A percentile compares a stretch with the other conserved stretches of the same genome.
Evolutionary conservation across 768 basidiomycete genomes (phyloP).

Genomic region (Kwoniella dendrophila): DNA sequence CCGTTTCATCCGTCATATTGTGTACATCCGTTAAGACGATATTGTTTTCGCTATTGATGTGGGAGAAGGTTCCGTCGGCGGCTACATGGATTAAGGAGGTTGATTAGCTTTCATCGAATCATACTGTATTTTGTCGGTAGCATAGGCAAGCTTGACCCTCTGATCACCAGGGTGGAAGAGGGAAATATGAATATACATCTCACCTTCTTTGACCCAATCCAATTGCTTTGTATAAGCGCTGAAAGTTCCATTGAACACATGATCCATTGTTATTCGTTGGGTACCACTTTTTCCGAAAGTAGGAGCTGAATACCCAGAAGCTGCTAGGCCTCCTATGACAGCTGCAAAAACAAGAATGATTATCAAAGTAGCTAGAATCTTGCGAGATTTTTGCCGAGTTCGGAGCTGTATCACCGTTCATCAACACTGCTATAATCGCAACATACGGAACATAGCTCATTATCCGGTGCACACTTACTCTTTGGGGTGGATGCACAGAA

Average conservation of each 20-base stretch:
- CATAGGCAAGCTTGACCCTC: too few relatives aligned
- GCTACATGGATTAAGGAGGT: too few relatives aligned
- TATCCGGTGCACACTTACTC: slow-evolving; percentile 34
- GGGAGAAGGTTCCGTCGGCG: slow-evolving; percentile 88
- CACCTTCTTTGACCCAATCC: slow-evolving; percentile 92
- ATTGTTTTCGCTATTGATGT: slow-evolving; percentile 62
- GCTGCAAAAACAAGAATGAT: slow-evolving; percentile 66
- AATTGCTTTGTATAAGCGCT: slow-evolving; percentile 59
- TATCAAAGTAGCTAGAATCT: slow-evolving; percentile 66
- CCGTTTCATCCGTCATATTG: slow-evolving; percentile 57
- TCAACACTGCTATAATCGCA: background rate
- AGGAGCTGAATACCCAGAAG: slow-evolving; percentile 66
- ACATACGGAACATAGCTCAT: background rate
- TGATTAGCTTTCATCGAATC: too few relatives aligned
- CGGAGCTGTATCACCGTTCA: slow-evolving; percentile 28
- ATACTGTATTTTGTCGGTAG: too few relatives aligned
- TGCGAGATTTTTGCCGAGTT: slow-evolving; percentile 53
- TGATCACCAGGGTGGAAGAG: background rate
- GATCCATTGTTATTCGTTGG: slow-evolving; percentile 78
- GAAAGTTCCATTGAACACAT: slow-evolving; percentile 92
- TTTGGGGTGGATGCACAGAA: slow-evolving; percentile 30
- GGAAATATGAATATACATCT: slow-evolving; percentile 33
- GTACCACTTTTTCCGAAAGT: slow-evolving; percentile 61
- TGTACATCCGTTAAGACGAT: slow-evolving; percentile 82
- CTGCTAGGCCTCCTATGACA: slow-evolving; percentile 76